These are phyloP conservation scores for Cupressus sempervirens DNA, from an alignment of 75 land plant genomes.

Conservation along the genomic window DNA sequence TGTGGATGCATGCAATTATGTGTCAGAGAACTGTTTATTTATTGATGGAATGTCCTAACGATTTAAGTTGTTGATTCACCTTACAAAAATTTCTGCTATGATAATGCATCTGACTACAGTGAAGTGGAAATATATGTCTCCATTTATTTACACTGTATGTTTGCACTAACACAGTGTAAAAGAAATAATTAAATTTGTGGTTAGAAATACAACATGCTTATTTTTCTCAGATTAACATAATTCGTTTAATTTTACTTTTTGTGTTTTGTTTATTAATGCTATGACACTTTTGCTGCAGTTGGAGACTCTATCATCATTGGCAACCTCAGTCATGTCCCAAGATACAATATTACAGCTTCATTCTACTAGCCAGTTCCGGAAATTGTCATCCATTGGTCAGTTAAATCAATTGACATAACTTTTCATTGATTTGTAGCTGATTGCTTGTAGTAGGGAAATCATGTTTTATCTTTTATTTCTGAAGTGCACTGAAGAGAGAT, in stretches of 20 bases:
- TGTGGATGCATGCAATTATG: neutral
- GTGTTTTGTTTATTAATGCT: neutral
- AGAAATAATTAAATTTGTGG: neutral
- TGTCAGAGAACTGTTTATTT: neutral
- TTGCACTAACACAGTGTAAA: neutral
- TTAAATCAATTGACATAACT: neutral
- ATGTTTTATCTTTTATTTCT: neutral
- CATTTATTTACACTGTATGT: neutral
- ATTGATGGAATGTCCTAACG: neutral
- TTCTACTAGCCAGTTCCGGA: neutral
- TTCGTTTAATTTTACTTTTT: neutral
- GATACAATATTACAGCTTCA: neutral
- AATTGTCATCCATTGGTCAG: neutral
- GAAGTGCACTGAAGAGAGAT: neutral
- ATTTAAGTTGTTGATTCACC: neutral
- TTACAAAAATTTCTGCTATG: neutral
- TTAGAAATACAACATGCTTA: neutral
- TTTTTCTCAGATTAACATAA: neutral
- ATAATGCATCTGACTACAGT: neutral
- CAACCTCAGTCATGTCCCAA: slow-evolving; percentile 31
- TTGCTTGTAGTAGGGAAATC: neutral
- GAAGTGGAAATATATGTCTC: neutral
- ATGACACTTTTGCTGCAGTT: neutral
- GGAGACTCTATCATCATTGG: slow-evolving; percentile 48
- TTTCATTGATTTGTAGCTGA: neutral